Evolutionary conservation across 352 stramenopile species (phyloP), one percentile per base, ranked within the genome.

Genomic region (Poterioochromonas sp.): DNA sequence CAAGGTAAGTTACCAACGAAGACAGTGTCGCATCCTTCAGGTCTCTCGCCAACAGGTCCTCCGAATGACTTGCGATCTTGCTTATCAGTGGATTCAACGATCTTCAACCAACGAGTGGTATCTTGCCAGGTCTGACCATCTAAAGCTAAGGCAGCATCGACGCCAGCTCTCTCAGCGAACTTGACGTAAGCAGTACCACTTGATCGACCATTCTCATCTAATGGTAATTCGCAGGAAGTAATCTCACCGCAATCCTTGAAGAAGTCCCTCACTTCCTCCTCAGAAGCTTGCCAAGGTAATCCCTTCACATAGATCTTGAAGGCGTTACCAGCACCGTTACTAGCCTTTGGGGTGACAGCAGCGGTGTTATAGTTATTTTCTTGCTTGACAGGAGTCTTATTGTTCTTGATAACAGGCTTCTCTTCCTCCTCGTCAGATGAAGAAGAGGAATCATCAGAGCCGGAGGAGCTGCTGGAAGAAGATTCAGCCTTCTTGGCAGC

Each of bases 1-100:
- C 91, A 98, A 37, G 91, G 88, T 22, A 99, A 85, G 85, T 99
- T 99, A 41, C 94, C 96, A 58, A 98, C 90, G 85, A 98, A 99
- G 26, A 98, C 86, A 47, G 93, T 98, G 0, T 88, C 90, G 85
- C 93, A 98, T 62, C 90, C 91, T 78, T 97, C 92, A 35, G 93
- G 88, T 85, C 97, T 98, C 47, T 89, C 85, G 83, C 89, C 87
- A 77, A 91, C 89, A 22, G 80, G 44, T 47, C 51, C 51, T 3
- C 76, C 77, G 34, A 53, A 58, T 0, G 0, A 35, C 37, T 74
- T 74, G 11, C 62, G 11, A 8, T 68, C 58, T 34, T 8, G 63
- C 29, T 40, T 47, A 22, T 40, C 11, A n/a, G 29, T 29, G 12
- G 29, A 8, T 37, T 77, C 58, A 54, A 53, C 58, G 82, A 98